Evolutionary conservation across 495 filamentous ascomycete species (phyloP), one percentile per base, ranked within the genome.

Genomic region (Cryomyces minteri): DNA sequence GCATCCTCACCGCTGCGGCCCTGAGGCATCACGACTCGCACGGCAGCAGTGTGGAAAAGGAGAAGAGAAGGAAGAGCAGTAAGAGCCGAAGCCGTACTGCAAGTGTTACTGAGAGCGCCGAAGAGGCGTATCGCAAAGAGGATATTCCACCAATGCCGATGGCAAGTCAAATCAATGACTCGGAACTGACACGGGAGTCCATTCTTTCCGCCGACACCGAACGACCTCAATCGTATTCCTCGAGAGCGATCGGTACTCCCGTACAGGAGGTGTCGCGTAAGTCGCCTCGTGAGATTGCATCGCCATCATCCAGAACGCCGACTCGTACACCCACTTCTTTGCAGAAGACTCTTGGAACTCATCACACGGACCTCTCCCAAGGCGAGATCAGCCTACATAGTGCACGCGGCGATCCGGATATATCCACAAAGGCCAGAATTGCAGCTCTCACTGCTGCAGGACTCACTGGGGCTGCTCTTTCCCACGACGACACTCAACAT

Each of bases 131-230:
- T 30, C 40, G 39, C 64, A 66, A 67, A 63, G 62, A 80, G 62
- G 62, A 43, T 53, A 62, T 55, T n/a, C 76, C 85, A 9, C 82
- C 80, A 1, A 82, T 94, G 79, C 88, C 87, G 3, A 70, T 92
- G 56, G 76, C 76, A 57, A 92, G 87, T 59, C 83, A 84, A 39
- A 72, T 92, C 30, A 72, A 80, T 41, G 73, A 82, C 31, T 92
- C 87, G 0, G 86, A 94, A 29, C 58, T 94, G 41, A 96, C 90
- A 4, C 72, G 90, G 56, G 78, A 81, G 33, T 96, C 92, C 0
- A 82, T 98, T 46, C 67, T 93, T 8, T 88, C 90, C 5, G 79
- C 84, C 34, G 75, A 80, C 28, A 87, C 83, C 0, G 82, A 79
- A 50, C 62, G 79, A 50, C 74, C 83, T 43, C 71, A 71, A 46